Conservation (phyloP, 768 basidiomycete species). For the Pleurotus salmoneostramineus region DNA sequence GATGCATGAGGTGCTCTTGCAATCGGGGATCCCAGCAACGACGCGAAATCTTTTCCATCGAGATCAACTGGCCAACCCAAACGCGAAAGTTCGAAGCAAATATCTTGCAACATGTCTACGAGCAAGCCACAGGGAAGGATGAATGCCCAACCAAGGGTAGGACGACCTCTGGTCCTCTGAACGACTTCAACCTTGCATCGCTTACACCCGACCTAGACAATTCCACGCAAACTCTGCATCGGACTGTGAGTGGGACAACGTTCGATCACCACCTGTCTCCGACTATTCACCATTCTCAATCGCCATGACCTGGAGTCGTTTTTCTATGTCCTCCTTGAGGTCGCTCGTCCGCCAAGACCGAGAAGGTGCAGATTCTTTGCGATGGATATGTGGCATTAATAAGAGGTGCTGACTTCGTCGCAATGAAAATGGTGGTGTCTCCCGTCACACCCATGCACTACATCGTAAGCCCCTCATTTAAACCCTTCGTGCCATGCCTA, state of each 20-base stretch:
- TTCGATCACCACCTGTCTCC: not conserved
- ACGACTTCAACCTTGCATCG: constrained; percentile 4
- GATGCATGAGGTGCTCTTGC: not conserved
- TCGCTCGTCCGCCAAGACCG: not conserved
- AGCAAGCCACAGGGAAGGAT: not conserved
- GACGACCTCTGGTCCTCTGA: not conserved
- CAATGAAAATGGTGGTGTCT: too few species aligned
- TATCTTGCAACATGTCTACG: not conserved
- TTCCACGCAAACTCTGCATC: not conserved
- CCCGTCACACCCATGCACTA: too few species aligned
- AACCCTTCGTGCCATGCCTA: too few species aligned
- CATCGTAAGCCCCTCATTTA: too few species aligned
- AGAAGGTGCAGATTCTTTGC: too few species aligned
- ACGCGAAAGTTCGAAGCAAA: not conserved
- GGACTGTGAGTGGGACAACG: not conserved
- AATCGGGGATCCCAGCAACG: not conserved
- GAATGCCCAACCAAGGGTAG: not conserved
- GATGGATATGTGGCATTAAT: too few species aligned
- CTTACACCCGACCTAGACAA: not conserved
- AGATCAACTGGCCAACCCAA: not conserved
- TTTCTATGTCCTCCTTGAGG: not conserved
- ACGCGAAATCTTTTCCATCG: not conserved
- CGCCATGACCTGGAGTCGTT: constrained; percentile 3
- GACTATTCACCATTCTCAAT: not conserved
- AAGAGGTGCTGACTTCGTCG: too few species aligned